Conservation (phyloP, 768 basidiomycete genomes). For the Phaffia australis region DNA sequence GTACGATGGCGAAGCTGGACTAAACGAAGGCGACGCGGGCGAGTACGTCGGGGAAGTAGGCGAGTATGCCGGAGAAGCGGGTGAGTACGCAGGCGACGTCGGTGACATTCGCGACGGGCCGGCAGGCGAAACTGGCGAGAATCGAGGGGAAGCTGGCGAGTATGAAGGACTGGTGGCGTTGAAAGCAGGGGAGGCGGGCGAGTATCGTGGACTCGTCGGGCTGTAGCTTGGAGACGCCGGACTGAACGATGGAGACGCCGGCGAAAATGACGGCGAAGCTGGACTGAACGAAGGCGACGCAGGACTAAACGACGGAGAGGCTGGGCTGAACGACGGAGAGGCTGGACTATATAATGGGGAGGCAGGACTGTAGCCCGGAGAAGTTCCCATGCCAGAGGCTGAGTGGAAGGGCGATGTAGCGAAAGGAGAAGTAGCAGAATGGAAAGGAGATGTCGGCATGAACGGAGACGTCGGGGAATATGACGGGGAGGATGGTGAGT, state of each 20-base stretch:
- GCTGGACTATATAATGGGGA: slow-evolving; percentile 35
- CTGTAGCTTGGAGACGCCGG: slow-evolving; percentile 24
- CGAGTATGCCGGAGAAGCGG: slow-evolving; percentile 51
- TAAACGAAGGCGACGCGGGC: slow-evolving; percentile 44
- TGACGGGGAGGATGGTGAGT: slow-evolving; percentile 26
- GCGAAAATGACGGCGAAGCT: slow-evolving; percentile 18
- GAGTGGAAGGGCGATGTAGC: slow-evolving; percentile 87
- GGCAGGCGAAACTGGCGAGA: slow-evolving; percentile 36
- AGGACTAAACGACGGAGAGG: slow-evolving; percentile 78
- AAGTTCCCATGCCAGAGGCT: slow-evolving; percentile 43
- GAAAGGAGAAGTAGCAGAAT: slow-evolving; percentile 59
- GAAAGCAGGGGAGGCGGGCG: background rate
- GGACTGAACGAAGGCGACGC: slow-evolving; percentile 67
- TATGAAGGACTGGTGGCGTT: slow-evolving; percentile 40
- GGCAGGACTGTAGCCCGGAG: slow-evolving; percentile 34
- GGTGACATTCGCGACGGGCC: slow-evolving; percentile 21
- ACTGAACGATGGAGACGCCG: slow-evolving; percentile 24
- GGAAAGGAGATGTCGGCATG: slow-evolving; percentile 78
- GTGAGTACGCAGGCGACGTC: slow-evolving; percentile 48
- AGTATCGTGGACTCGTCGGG: slow-evolving; percentile 5
- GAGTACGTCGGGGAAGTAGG: slow-evolving; percentile 28
- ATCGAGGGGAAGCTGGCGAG: background rate
- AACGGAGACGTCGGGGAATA: slow-evolving; percentile 54
- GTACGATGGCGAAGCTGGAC: slow-evolving; percentile 71
- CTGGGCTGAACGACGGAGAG: slow-evolving; percentile 38